Base-by-base conservation (phyloP, 805 yeast species). In the Nakazawaea wyomingensis region DNA sequence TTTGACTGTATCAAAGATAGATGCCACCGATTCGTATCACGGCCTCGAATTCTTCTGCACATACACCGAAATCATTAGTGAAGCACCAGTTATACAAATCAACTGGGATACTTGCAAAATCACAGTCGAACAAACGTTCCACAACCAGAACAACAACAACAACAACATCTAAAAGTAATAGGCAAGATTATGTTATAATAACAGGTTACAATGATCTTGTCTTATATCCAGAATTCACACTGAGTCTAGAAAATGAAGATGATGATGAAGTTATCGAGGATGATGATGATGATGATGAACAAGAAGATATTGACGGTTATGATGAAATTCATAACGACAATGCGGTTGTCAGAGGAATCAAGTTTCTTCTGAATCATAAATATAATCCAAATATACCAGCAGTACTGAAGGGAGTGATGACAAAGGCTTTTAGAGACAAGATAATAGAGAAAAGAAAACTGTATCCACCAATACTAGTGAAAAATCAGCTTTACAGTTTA, bases 401-500 rank as follows among this genome's bases (percentile, higher is more conserved):
- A 46, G 35, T 53, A 43, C 20, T 53, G 26, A 50, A 54, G 37
- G 52, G 56, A n/a, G 54, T 50, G 11, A 40, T 57, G 8, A 52
- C 56, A 2, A 46, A 45, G 21, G 48, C 39, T 11, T 50, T 52
- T 17, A 57, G 48, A 35, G 45, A 50, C 13, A 52, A 48, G 27
- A 49, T 55, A 10, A 34, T 34, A 5, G 37, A 47, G 22, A 49
- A 46, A 17, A 46, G 60, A 29, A 19, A 39, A 10, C 41, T 49
- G 3, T 57, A 54, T 38, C 76, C 79, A 0, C 56, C 68, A 29
- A 57, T 74, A 7, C 62, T 76, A 1, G 47, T 66, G 10, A 26
- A 17, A 13, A 66, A 66, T 26, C 82, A 77, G 46, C 49, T 78
- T 4, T 78, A 78, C 50, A 60, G 81, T 1, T 50, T 77, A 9